Evolutionary conservation across 139 green algal species (phyloP).

Genomic region (Klebsormidium nitens): DNA sequence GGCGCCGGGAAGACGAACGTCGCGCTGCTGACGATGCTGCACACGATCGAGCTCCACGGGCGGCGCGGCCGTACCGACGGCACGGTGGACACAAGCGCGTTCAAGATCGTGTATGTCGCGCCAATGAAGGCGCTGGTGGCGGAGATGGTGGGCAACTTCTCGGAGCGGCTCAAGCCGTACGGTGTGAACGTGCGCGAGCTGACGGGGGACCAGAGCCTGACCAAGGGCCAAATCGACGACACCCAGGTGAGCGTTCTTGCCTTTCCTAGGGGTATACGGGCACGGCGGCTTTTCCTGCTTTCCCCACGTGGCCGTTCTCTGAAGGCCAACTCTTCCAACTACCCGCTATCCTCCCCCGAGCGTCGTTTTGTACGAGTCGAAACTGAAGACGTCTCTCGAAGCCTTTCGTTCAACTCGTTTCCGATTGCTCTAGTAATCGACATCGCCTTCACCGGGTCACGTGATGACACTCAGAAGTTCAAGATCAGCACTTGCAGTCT

Average conservation of each 20-base stretch:
- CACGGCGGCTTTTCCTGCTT: no score
- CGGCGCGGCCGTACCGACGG: constrained; percentile 65
- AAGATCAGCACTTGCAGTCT: no score
- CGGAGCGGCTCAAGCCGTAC: constrained; percentile 41
- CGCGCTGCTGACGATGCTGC: constrained; percentile 92
- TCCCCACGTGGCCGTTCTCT: no score
- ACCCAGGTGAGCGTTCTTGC: constrained; percentile 76
- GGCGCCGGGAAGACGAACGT: constrained; percentile 98
- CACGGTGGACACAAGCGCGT: constrained; percentile 63
- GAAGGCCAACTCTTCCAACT: no score
- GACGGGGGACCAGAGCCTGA: constrained; percentile 52
- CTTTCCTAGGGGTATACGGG: constrained; percentile 32
- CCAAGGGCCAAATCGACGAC: constrained; percentile 85
- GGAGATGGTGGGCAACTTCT: constrained; percentile 93
- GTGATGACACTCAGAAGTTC: no score
- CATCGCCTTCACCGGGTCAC: no score
- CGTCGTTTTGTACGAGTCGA: no score
- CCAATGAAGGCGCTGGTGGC: constrained; percentile 98
- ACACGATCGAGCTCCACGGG: constrained; percentile 77
- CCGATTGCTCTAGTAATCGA: no score
- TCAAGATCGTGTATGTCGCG: constrained; percentile 91
- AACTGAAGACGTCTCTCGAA: no score
- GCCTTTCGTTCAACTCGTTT: no score
- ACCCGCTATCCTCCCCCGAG: no score
- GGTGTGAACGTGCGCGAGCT: constrained; percentile 52